Evolutionary conservation across 2,329 filamentous ascomycete species (phyloP).

Genomic region (Fusarium sp.): DNA sequence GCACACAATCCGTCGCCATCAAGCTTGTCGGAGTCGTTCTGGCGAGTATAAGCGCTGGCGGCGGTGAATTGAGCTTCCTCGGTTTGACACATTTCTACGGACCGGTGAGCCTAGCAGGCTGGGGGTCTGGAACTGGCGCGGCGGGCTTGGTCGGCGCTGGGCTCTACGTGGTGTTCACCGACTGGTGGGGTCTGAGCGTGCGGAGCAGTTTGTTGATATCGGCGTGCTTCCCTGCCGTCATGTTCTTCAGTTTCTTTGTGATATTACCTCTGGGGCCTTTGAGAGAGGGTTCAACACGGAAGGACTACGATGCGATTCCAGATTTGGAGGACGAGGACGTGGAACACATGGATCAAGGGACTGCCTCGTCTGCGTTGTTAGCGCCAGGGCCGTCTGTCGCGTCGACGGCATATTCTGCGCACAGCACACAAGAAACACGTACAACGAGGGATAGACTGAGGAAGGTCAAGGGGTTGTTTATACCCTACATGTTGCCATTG

Average conservation of each 20-base stretch:
- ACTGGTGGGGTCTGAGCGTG: slow-evolving; percentile 78
- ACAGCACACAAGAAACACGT: slow-evolving; percentile 39
- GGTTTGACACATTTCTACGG: slow-evolving; percentile 95
- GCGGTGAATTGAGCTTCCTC: slow-evolving; percentile 89
- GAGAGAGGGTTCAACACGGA: slow-evolving; percentile 53
- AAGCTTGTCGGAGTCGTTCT: slow-evolving; percentile 87
- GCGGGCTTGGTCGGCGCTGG: slow-evolving; percentile 89
- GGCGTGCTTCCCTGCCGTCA: slow-evolving; percentile 80
- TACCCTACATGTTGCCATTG: slow-evolving; percentile 88
- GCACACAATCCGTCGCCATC: slow-evolving; percentile 68
- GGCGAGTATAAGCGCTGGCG: slow-evolving; percentile 85
- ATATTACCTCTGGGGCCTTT: slow-evolving; percentile 77
- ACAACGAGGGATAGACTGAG: slow-evolving; percentile 63
- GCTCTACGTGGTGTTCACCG: slow-evolving; percentile 86
- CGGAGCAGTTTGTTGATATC: slow-evolving; percentile 78
- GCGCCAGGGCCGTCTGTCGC: slow-evolving; percentile 54
- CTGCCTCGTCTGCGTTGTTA: slow-evolving; percentile 60
- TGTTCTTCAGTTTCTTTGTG: slow-evolving; percentile 87
- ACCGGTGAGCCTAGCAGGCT: slow-evolving; percentile 83
- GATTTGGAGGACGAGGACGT: slow-evolving; percentile 52
- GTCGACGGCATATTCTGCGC: slow-evolving; percentile 52
- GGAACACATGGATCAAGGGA: slow-evolving; percentile 48
- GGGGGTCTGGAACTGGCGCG: slow-evolving; percentile 91
- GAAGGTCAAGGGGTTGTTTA: slow-evolving; percentile 75
- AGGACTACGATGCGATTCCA: slow-evolving; percentile 64